Conservation (phyloP, 2,329 filamentous ascomycete genomes). For the Seiridium cupressi region DNA sequence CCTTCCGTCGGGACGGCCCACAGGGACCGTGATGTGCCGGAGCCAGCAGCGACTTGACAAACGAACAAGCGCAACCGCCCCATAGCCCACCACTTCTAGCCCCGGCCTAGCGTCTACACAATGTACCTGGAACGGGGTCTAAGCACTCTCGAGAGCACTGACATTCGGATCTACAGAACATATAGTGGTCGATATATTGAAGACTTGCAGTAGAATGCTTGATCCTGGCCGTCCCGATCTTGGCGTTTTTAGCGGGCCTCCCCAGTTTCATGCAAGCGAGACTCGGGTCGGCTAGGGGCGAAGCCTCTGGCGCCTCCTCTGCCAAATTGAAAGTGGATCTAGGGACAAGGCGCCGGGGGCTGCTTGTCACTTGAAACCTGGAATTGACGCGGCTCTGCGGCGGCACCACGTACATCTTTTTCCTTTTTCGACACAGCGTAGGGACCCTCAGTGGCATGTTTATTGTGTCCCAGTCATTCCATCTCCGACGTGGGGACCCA, state of each 20-base stretch:
- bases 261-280: not conserved
- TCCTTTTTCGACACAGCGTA: not conserved
- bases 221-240: not conserved
- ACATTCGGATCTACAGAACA: not conserved
- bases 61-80: not conserved
- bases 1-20: not conserved
- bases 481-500: not conserved
- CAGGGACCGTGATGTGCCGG: not conserved
- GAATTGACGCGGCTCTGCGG: not conserved
- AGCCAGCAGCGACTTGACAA: not conserved
- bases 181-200: not conserved
- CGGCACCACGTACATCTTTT: not conserved
- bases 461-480: not conserved
- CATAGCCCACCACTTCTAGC: not conserved
- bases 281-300: not conserved
- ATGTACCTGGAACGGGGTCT: no score
- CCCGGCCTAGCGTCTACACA: not conserved
- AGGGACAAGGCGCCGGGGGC: not conserved
- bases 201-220: not conserved
- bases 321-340: slow-evolving; percentile 3
- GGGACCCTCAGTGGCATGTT: not conserved
- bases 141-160: not conserved
- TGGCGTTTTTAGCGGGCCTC: not conserved
- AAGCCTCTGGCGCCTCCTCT: not conserved
- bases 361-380: not conserved